Evolutionary conservation across 1,284 basidiomycete genomes (phyloP).

Genomic region (Coniophora puteana): DNA sequence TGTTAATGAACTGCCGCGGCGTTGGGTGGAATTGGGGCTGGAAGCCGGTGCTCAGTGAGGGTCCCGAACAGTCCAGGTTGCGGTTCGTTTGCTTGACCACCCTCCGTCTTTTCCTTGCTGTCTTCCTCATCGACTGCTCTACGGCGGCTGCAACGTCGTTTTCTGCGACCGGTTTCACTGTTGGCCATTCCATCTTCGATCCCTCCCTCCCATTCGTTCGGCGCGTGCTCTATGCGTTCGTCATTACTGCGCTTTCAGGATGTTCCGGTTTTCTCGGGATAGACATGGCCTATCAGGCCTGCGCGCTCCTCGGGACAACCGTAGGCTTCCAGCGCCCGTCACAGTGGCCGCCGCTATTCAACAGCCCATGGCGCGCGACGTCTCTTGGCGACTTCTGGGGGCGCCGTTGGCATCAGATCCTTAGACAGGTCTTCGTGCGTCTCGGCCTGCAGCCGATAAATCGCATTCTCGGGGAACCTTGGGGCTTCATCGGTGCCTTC

Average conservation of each 20-base stretch:
- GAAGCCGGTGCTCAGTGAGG: too few relatives aligned
- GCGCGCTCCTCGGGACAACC: conserved; percentile 37
- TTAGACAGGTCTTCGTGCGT: conserved; percentile 27
- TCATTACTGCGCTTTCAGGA: conserved; percentile 37
- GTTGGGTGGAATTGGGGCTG: background rate
- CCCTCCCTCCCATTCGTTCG: conserved; percentile 30
- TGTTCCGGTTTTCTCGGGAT: conserved; percentile 39
- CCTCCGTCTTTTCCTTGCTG: background rate
- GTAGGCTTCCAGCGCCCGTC: conserved; percentile 20
- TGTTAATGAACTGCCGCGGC: background rate
- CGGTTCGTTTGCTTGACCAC: conserved; percentile 12
- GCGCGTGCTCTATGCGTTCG: conserved; percentile 36
- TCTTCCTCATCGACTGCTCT: background rate
- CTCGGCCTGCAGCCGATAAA: conserved; percentile 21
- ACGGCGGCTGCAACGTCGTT: background rate
- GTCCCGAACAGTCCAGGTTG: too few relatives aligned
- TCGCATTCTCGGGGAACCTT: conserved; percentile 36
- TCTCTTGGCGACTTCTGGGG: conserved; percentile 34
- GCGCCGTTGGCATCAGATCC: conserved; percentile 36
- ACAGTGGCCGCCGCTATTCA: conserved; percentile 31
- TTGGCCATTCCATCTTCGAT: conserved; percentile 44
- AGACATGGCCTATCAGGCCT: conserved; percentile 34
- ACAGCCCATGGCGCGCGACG: conserved; percentile 25
- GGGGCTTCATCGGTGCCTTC: conserved; percentile 47
- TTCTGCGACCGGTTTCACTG: background rate